phyloP scores from a whole-genome alignment of 2,329 filamentous ascomycete species.

The Drechslerella stenobrocha region DNA sequence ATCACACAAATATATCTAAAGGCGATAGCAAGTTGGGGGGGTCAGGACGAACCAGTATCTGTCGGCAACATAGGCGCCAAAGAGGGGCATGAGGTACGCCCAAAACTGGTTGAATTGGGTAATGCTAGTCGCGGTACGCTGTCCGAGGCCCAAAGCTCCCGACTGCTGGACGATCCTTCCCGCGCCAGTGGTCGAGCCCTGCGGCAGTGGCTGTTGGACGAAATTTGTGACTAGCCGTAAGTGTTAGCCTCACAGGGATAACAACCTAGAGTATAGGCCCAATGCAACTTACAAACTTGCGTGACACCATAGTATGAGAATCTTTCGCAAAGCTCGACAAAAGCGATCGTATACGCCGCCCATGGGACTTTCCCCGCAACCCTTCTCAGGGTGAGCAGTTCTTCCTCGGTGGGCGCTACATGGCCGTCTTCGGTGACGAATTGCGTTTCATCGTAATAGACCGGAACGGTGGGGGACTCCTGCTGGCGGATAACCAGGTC shows the following conservation, averaged over 20 bases:
- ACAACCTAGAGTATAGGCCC: slow-evolving; percentile 3
- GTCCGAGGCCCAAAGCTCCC: slow-evolving; percentile 64
- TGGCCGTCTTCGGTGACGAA: slow-evolving; percentile 40
- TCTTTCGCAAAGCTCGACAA: slow-evolving; percentile 63
- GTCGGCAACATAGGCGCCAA: slow-evolving; percentile 26
- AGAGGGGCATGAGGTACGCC: slow-evolving; percentile 61
- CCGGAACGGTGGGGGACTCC: slow-evolving; percentile 29
- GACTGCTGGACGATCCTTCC: slow-evolving; percentile 56
- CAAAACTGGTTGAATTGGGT: slow-evolving; percentile 66
- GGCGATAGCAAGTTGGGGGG: slow-evolving; percentile 60
- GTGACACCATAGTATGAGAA: slow-evolving; percentile 65
- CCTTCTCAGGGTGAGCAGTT: slow-evolving; percentile 60
- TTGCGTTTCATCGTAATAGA: slow-evolving; percentile 40
- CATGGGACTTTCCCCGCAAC: slow-evolving; percentile 62
- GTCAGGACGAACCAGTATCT: slow-evolving; percentile 53
- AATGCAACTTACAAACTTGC: slow-evolving; percentile 63
- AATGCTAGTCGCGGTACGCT: slow-evolving; percentile 61
- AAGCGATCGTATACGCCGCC: slow-evolving; percentile 62
- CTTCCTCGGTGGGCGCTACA: slow-evolving; percentile 60
- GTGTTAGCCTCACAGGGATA: no score
- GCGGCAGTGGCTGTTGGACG: slow-evolving; percentile 63
- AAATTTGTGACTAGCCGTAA: slow-evolving; percentile 66
- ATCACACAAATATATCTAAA: slow-evolving; percentile 56
- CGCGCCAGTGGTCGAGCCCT: slow-evolving; percentile 62
- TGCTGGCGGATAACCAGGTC: slow-evolving; percentile 35